These are phyloP conservation scores for Euptelea pleiosperma DNA, from an alignment of 164 flowering plant species.

Conservation along the genomic window DNA sequence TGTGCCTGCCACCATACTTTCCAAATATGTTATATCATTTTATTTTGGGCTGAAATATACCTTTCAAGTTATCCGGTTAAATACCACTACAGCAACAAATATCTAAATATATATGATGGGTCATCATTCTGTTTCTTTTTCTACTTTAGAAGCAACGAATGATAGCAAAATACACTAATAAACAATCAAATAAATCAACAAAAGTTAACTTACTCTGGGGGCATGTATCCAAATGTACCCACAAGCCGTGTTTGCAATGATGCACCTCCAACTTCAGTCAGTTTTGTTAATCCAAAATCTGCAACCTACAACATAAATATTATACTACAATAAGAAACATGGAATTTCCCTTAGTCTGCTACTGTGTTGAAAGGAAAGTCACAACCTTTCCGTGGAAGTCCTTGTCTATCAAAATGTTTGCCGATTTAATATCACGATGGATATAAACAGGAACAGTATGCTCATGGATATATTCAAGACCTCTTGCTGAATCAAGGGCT, in stretches of 20 bases:
- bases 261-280: conserved; percentile 72
- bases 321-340: conserved; percentile 6
- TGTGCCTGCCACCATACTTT: neutral
- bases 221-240: conserved; percentile 98
- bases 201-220: conserved; percentile 79
- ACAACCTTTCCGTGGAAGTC: conserved; percentile 82
- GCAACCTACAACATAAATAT: conserved; percentile 60
- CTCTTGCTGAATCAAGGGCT: conserved; percentile 97
- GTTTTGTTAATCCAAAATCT: conserved; percentile 92
- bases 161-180: neutral
- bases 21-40: neutral
- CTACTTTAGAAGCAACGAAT: neutral
- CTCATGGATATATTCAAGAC: conserved; percentile 95
- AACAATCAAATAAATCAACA: neutral
- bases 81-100: no score
- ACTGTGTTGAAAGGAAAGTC: neutral
- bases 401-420: conserved; percentile 89
- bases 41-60: neutral
- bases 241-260: conserved; percentile 71
- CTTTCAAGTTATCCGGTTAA: neutral
- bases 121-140: conserved; percentile 14
- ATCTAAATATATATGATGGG: conserved; percentile 48
- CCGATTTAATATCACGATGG: conserved; percentile 94
- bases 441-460: conserved; percentile 95
- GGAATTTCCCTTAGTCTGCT: neutral